Percentiles rank a stretch among this genome's conserved stretches.
phyloP scores from a whole-genome alignment of 352 stramenopile genomes.

The Phytophthora boehmeriae region DNA sequence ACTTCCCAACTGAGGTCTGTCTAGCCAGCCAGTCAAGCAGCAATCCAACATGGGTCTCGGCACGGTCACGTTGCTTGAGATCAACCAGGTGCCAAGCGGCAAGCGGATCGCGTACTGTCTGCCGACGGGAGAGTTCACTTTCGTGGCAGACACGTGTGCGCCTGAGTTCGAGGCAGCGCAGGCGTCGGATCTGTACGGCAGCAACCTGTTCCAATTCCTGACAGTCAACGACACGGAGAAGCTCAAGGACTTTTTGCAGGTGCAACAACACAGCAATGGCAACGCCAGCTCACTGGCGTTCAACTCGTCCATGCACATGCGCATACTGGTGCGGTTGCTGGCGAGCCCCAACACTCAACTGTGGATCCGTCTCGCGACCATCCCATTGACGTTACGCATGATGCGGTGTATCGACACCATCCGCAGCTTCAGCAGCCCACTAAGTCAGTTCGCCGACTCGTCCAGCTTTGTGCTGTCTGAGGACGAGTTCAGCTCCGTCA shows the following conservation, averaged over 20 bases:
- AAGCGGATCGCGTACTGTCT: slow-evolving; percentile 73
- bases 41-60: slow-evolving; percentile 49
- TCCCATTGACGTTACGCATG: slow-evolving; percentile 73
- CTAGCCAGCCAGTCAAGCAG: slow-evolving; percentile 7
- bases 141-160: slow-evolving; percentile 57
- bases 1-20: slow-evolving; percentile 18
- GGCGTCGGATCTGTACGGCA: slow-evolving; percentile 60
- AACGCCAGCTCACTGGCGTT: slow-evolving; percentile 19
- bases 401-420: slow-evolving; percentile 85
- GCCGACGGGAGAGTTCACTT: slow-evolving; percentile 74
- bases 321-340: slow-evolving; percentile 51
- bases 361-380: slow-evolving; percentile 62
- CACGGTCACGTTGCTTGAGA: slow-evolving; percentile 65
- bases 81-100: slow-evolving; percentile 53
- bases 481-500: slow-evolving; percentile 55
- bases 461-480: slow-evolving; percentile 79
- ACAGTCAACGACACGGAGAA: slow-evolving; percentile 60
- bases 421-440: slow-evolving; percentile 39
- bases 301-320: slow-evolving; percentile 33
- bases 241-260: slow-evolving; percentile 60
- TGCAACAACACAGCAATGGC: slow-evolving; percentile 17
- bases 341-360: slow-evolving; percentile 33
- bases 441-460: slow-evolving; percentile 65
- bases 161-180: slow-evolving; percentile 38
- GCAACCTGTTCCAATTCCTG: slow-evolving; percentile 68